These are phyloP conservation scores for Pseudotulostoma volvatum DNA, from an alignment of 495 filamentous ascomycete species.

Conservation along the genomic window DNA sequence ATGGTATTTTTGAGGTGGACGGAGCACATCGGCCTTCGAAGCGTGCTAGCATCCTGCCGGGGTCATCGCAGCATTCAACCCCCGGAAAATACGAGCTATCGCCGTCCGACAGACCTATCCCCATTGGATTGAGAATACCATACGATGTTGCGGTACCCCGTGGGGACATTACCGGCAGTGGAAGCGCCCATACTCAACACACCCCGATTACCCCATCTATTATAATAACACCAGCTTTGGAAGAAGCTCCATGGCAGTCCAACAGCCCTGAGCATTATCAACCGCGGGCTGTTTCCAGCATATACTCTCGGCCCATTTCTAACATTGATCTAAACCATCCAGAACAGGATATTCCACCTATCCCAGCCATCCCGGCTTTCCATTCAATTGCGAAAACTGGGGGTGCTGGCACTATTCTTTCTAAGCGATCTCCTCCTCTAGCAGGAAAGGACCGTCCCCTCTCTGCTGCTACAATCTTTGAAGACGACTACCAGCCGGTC, in stretches of 20 bases:
- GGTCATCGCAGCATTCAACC: slow-evolving; percentile 3
- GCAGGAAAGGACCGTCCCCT: slow-evolving; percentile 16
- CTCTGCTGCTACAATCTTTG: slow-evolving; percentile 40
- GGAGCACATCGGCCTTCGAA: no score
- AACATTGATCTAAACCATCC: slow-evolving; percentile 10
- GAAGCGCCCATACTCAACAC: slow-evolving; percentile 14
- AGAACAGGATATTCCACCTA: slow-evolving; percentile 31
- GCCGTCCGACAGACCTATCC: slow-evolving; percentile 56
- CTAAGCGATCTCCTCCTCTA: slow-evolving; percentile 10
- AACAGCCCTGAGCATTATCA: slow-evolving; percentile 10
- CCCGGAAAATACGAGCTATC: slow-evolving; percentile 42
- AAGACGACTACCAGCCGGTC: slow-evolving; percentile 28
- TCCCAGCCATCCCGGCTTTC: slow-evolving; percentile 44
- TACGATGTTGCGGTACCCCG: slow-evolving; percentile 36
- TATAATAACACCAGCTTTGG: slow-evolving; percentile 48
- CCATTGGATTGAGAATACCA: slow-evolving; percentile 64
- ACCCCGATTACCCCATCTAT: slow-evolving; percentile 40
- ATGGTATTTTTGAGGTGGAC: slow-evolving; percentile 6
- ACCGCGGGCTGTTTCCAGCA: slow-evolving; percentile 39
- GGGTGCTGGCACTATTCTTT: slow-evolving; percentile 16
- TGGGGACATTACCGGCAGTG: slow-evolving; percentile 19
- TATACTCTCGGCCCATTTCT: slow-evolving; percentile 47
- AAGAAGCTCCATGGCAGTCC: slow-evolving; percentile 39
- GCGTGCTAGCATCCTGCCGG: slow-evolving; percentile 8
- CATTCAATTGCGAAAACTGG: slow-evolving; percentile 14